Evolutionary conservation across 441 rosid genomes (phyloP), one percentile per base, ranked within the genome.

Genomic region (Raphanus hybrid): DNA sequence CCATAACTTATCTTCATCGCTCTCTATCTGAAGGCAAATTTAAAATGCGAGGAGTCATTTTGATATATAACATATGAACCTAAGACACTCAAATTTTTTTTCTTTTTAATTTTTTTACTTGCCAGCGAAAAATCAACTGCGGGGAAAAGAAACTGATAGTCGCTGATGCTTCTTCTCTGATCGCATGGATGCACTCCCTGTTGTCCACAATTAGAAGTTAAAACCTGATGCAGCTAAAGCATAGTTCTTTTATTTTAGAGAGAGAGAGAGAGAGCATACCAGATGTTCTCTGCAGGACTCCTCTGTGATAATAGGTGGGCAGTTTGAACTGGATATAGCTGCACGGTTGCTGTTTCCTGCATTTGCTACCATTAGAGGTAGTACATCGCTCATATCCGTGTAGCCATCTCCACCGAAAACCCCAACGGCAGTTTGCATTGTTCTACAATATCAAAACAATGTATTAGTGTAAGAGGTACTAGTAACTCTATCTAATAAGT

Each of bases 111-210:
- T 23, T 23, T 64, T 65, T 78, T 76, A 82, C 98, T 91, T 93
- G 85, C 99, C 94, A 85, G 82, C 14, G 99, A 93, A 85, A 93
- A 91, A 79, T 96, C 99, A 82, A 96, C 76, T 50, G 98, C 97
- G 5, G 99, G 99, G 79, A 93, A 93, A 82, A 92, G 90, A 84
- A 86, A 88, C 76, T 86, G 88, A 80, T 93, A 96, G 39, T 96
- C 95, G 69, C 90, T 84, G 85, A 89, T 71, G 76, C 77, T 84
- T 82, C 91, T 87, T 84, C 99, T 89, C 85, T 81, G 84, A 78
- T 96, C 97, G 80, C 99, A 93, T 70, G 98, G 98, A 88, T 86
- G 97, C 82, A 90, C 89, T 62, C 99, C 98, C 99, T 96, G 92
- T 82, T 1, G 80, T 80, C 75, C 79, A 76, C 2, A 34, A 63